Base-by-base conservation (phyloP, 1,139 yeast species). In the Debaryomycetaceae sp. region DNA sequence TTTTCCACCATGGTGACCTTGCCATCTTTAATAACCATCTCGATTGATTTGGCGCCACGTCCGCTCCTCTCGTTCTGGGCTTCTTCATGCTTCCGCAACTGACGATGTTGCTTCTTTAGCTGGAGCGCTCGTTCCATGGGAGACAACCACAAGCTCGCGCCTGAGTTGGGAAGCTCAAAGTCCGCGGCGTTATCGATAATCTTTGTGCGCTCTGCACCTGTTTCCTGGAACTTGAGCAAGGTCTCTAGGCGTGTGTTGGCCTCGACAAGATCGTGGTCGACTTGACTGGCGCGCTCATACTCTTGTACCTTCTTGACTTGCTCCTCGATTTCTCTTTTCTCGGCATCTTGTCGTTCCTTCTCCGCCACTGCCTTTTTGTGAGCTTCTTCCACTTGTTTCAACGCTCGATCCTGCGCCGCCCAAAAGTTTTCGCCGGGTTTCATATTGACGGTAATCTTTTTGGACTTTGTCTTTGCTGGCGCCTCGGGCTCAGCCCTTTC, bases 121-220 rank as follows among this genome's bases (percentile, higher is more conserved):
- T 68, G 72, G 32, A 85, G 61, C 0, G 96, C 97, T 40, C 92
- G 72, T 45, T 92, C 97, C 29, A 78, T 67, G 0, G 96, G 90
- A 4, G 83, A 73, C 1, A 94, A 77, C 98, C 98, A 92, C 40
- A 75, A 63, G 41, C 66, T 74, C 2, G 71, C 57, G 4, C 58
- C 44, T 0, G 69, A 57, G 4, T 65, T 51, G 0, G 76, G 74
- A 27, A 68, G 37, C 29, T 80, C 92, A 47, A 77, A 90, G 49
- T 92, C 98, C 5, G 95, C 75, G 0, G 94, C 96, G 45, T 85
- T 80, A 47, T 92, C 99, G 25, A 92, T 87, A 38, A 92, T 86
- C 43, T 73, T 76, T 0, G 97, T 90, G 48, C 98, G 65, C 47
- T 85, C 92, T 1, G 87, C 86, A 4, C 94, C 82, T 7, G 90